Base-by-base conservation (phyloP, 345 rosid genomes). In the Ceriops tagal region DNA sequence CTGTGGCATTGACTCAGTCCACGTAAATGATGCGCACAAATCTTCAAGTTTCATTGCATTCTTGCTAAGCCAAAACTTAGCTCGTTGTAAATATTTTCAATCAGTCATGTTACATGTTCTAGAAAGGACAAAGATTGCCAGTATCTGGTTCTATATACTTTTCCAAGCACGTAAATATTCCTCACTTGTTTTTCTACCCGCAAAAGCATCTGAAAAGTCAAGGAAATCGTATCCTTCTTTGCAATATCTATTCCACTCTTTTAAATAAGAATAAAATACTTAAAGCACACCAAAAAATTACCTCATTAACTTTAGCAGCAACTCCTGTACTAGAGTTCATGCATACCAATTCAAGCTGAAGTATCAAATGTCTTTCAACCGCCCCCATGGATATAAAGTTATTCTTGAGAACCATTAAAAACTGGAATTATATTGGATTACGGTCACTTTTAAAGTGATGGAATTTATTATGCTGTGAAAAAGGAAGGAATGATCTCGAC, bases 91-190 rank as follows among this genome's bases (percentile, higher is more conserved):
- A 21, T 16, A 35, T 21, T 67, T 37, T 55, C n/a, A 51, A 55
- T 21, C 43, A 34, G 13, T 35, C 56, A 53, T 49, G 52, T 62
- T 10, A 22, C 31, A 64, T 58, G 66, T 57, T 34, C 73, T 58
- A 39, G 61, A 73, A 52, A 55, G 65, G 39, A 71, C 52, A 53
- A 35, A 66, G 67, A 59, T 53, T 22, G 59, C 56, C 55, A 58
- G 82, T 53, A 77, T 75, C 65, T 30, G 74, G 72, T 79, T 75
- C 81, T 58, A 62, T 60, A 26, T 57, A 13, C 30, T 67, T 64
- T 58, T 64, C 66, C 62, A 27, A 56, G 59, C 32, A 49, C 56
- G 70, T 28, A 47, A 27, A 65, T 43, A 28, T 46, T 43, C 73
- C 58, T 66, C 10, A 47, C 51, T 21, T 49, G 39, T 60, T 8